These are phyloP conservation scores for Xerocomellus chrysenteron DNA, from an alignment of 768 basidiomycete genomes.

Conservation along the genomic window DNA sequence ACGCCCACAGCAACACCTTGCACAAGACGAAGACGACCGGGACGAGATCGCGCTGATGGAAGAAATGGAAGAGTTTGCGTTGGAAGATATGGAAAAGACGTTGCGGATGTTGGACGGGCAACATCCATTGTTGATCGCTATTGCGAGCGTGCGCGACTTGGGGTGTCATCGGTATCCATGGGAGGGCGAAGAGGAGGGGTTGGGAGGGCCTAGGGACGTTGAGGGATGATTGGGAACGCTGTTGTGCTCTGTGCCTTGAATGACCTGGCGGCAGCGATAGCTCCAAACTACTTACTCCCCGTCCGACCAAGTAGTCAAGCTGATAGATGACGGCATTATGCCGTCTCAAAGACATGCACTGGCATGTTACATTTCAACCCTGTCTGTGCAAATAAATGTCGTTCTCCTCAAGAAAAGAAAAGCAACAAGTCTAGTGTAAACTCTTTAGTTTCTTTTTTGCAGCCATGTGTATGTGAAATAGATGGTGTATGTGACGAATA, in stretches of 20 bases:
- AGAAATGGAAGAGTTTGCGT: conserved; percentile 80
- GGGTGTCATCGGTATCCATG: conserved; percentile 51
- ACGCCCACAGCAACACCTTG: neutral
- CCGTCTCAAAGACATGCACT: neutral
- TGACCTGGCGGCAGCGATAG: neutral
- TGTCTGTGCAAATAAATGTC: neutral
- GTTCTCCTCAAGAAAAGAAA: neutral
- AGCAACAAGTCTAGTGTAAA: neutral
- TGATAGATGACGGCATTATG: neutral
- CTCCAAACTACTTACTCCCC: too few species aligned
- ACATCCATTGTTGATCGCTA: conserved; percentile 66
- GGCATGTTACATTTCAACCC: neutral
- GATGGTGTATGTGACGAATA: neutral
- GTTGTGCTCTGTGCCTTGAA: neutral
- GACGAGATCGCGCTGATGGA: conserved; percentile 73
- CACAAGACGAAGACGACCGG: conserved; percentile 46
- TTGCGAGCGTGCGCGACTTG: conserved; percentile 70
- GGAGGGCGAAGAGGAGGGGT: conserved; percentile 45
- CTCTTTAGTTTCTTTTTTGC: neutral
- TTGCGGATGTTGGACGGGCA: conserved; percentile 52
- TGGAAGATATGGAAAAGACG: conserved; percentile 78
- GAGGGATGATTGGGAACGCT: conserved; percentile 1
- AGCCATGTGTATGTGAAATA: neutral
- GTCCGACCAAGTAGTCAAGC: too few species aligned
- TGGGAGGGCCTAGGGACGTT: conserved; percentile 19